phyloP scores from a whole-genome alignment of 2,329 filamentous ascomycete genomes.

The Fonsecaea nubica region DNA sequence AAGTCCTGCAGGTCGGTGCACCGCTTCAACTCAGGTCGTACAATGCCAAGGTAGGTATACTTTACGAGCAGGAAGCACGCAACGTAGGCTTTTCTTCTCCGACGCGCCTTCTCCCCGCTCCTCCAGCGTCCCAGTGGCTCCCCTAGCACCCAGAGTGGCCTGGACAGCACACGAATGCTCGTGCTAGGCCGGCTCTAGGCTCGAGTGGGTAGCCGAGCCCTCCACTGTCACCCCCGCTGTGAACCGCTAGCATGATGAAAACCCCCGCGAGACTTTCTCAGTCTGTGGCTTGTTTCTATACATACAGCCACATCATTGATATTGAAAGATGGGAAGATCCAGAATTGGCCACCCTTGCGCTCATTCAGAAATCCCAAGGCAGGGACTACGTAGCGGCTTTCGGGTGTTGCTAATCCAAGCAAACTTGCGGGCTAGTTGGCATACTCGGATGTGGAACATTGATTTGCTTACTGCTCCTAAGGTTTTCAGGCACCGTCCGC shows the following conservation, averaged over 20 bases:
- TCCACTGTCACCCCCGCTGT: too few relatives aligned
- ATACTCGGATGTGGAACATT: background rate
- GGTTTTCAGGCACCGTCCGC: background rate
- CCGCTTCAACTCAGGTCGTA: too few relatives aligned
- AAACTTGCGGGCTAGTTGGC: background rate
- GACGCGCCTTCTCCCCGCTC: background rate
- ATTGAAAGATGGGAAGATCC: background rate
- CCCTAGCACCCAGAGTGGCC: too few relatives aligned
- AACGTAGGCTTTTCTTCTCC: too few relatives aligned
- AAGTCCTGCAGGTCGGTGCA: background rate
- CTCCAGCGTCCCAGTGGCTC: background rate
- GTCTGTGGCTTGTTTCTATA: too few relatives aligned
- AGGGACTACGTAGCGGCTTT: too few relatives aligned
- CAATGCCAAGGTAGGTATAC: too few relatives aligned
- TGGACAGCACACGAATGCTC: too few relatives aligned
- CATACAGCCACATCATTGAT: background rate
- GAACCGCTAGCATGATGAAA: too few relatives aligned
- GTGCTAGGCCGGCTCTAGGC: background rate
- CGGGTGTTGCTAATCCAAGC: background rate
- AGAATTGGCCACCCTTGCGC: background rate
- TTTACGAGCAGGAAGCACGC: too few relatives aligned
- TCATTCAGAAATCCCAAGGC: background rate
- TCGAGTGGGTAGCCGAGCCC: too few relatives aligned
- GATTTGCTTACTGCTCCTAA: background rate
- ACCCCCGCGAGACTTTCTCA: too few relatives aligned